phyloP scores from a whole-genome alignment of 345 rosid genomes.

The Heritiera littoralis region DNA sequence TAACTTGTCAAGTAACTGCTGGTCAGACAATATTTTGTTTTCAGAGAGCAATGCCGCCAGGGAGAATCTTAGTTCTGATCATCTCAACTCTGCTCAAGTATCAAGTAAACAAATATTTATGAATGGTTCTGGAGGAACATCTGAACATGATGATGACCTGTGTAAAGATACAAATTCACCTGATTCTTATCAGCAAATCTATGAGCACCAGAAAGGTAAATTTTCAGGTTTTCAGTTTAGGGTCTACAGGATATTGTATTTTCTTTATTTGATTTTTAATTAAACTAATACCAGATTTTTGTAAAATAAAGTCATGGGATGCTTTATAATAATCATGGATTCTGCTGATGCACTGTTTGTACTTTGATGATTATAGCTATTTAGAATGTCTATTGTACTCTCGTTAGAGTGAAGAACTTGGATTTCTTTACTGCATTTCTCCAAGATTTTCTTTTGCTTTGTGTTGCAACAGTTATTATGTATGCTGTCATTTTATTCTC shows the following conservation, averaged over 20 bases:
- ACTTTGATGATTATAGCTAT: constrained; percentile 10
- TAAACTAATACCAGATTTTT: neutral
- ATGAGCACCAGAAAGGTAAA: constrained; percentile 34
- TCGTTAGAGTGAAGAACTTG: neutral
- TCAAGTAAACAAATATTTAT: constrained; percentile 23
- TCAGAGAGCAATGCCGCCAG: constrained; percentile 22
- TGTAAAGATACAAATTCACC: constrained; percentile 6
- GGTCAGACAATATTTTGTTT: constrained; percentile 22
- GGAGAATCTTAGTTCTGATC: constrained; percentile 14
- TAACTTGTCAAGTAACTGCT: constrained; percentile 20
- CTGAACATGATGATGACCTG: constrained; percentile 27
- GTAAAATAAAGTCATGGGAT: neutral
- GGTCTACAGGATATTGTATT: neutral
- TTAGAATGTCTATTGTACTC: constrained; percentile 6
- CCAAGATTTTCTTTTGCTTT: neutral
- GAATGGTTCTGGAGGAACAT: constrained; percentile 22
- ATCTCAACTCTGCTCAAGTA: constrained; percentile 17
- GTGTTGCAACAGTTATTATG: neutral
- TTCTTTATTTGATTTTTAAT: neutral
- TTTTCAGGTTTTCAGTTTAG: constrained; percentile 6
- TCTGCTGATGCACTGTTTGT: neutral
- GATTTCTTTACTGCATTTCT: neutral
- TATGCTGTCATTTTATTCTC: neutral
- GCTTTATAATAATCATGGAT: neutral
- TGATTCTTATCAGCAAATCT: constrained; percentile 13